phyloP scores from a whole-genome alignment of 2,329 filamentous ascomycete species.

The Exophiala phaeomuriformis region DNA sequence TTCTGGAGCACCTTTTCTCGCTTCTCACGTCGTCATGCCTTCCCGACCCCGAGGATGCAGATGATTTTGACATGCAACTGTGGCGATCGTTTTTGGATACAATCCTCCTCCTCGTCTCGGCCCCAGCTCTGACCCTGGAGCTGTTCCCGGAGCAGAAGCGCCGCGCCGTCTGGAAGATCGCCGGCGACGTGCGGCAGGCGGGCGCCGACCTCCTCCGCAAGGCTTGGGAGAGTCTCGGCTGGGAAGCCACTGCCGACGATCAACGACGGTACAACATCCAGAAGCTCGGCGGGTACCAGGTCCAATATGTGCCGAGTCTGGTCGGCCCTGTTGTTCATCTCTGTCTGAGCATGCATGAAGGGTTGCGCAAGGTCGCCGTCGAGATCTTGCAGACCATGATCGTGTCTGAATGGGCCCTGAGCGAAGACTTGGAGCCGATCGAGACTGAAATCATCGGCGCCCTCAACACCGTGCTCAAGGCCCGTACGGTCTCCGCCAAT shows the following conservation, averaged over 20 bases:
- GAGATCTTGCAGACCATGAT: constrained; percentile 97
- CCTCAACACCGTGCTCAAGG: constrained; percentile 81
- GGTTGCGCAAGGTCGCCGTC: constrained; percentile 79
- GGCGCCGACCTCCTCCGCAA: constrained; percentile 77
- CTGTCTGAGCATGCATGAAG: constrained; percentile 91
- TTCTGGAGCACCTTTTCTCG: constrained; percentile 70
- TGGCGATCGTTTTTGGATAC: constrained; percentile 94
- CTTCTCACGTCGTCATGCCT: constrained; percentile 78
- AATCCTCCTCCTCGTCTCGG: constrained; percentile 80
- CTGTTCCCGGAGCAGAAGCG: constrained; percentile 96
- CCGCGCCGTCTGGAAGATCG: constrained; percentile 96
- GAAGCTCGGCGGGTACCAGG: constrained; percentile 92
- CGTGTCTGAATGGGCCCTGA: constrained; percentile 93
- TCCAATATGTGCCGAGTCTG: constrained; percentile 90
- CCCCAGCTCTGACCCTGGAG: constrained; percentile 79
- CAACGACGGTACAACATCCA: constrained; percentile 66
- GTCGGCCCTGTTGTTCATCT: constrained; percentile 88
- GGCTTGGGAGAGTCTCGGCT: constrained; percentile 93
- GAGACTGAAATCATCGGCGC: constrained; percentile 97
- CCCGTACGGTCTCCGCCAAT: constrained; percentile 61
- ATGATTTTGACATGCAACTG: constrained; percentile 82
- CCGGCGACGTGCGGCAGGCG: constrained; percentile 86
- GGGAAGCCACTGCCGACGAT: constrained; percentile 82
- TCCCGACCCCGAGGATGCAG: constrained; percentile 82
- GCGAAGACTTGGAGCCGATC: constrained; percentile 81